Conservation (phyloP, 371 early-diverging fungal species). For the Caulochytrium protostelioides region DNA sequence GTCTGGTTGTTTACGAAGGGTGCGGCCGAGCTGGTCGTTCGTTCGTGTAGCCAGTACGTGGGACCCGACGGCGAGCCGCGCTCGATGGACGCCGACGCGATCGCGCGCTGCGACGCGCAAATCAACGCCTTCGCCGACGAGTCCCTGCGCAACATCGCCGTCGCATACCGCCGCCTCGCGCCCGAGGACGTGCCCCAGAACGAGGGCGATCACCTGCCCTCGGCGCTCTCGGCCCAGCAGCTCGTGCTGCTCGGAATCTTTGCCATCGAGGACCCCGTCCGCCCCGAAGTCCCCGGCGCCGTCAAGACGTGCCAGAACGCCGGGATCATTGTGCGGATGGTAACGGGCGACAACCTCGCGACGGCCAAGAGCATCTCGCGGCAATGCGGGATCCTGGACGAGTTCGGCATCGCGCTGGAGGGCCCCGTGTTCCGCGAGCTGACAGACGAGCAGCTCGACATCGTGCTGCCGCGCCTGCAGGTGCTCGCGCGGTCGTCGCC, state of each 20-base stretch:
- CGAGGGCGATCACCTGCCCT: slow-evolving; percentile 12
- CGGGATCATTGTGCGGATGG: slow-evolving; percentile 87
- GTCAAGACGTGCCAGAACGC: slow-evolving; percentile 59
- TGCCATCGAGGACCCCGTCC: slow-evolving; percentile 81
- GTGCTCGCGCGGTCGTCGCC: slow-evolving; percentile 86
- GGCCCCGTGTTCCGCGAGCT: slow-evolving; percentile 69
- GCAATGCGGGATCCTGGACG: slow-evolving; percentile 62
- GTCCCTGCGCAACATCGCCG: slow-evolving; percentile 70
- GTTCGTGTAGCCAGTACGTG: slow-evolving; percentile 34
- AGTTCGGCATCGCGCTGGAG: slow-evolving; percentile 54
- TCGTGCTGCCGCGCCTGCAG: slow-evolving; percentile 58
- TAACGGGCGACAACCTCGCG: slow-evolving; percentile 84
- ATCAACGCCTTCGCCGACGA: slow-evolving; percentile 57
- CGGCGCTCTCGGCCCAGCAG: slow-evolving; percentile 6
- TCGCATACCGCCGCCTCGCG: slow-evolving; percentile 50
- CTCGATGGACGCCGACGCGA: slow-evolving; percentile 25
- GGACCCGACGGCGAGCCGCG: slow-evolving; percentile 27
- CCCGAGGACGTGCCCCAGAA: slow-evolving; percentile 22
- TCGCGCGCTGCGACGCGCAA: slow-evolving; percentile 20
- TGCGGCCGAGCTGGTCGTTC: slow-evolving; percentile 63
- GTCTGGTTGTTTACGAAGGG: slow-evolving; percentile 38
- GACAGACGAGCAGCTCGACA: slow-evolving; percentile 50
- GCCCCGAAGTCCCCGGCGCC: slow-evolving; percentile 65
- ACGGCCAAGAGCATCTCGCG: slow-evolving; percentile 77
- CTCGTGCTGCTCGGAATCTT: slow-evolving; percentile 56